These are phyloP conservation scores for Xylaria grammica DNA, from an alignment of 495 filamentous ascomycete species.

Conservation along the genomic window DNA sequence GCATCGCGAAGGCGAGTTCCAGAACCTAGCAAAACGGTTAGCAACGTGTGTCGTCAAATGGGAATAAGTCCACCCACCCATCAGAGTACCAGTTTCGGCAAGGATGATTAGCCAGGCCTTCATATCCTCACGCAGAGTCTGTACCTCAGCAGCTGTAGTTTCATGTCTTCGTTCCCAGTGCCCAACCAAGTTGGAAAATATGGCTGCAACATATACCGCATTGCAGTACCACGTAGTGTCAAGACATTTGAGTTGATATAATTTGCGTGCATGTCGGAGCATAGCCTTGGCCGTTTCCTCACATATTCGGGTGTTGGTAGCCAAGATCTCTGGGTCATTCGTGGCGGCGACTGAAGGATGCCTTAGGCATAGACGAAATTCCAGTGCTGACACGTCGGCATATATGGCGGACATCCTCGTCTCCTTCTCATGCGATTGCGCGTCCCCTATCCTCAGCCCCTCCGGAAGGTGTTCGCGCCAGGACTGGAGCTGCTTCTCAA, in stretches of 20 bases:
- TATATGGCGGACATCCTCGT: conserved; percentile 58
- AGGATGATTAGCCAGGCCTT: conserved; percentile 70
- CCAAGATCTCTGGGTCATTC: conserved; percentile 61
- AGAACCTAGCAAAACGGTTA: conserved; percentile 27
- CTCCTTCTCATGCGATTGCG: conserved; percentile 54
- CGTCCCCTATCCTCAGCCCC: conserved; percentile 48
- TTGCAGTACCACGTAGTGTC: conserved; percentile 82
- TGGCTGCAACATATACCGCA: conserved; percentile 72
- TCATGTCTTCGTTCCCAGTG: conserved; percentile 67
- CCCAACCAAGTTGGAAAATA: conserved; percentile 73
- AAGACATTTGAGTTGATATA: conserved; percentile 68
- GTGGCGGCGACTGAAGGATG: conserved; percentile 75
- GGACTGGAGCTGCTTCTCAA: conserved; percentile 64
- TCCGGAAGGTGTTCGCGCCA: conserved; percentile 64
- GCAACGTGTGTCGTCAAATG: conserved; percentile 10
- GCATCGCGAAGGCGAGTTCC: conserved; percentile 47
- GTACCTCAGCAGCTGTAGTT: conserved; percentile 59
- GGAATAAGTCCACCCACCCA: conserved; percentile 55
- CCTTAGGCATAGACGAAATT: conserved; percentile 60
- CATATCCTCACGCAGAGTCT: conserved; percentile 68
- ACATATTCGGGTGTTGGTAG: conserved; percentile 70
- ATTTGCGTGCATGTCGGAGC: conserved; percentile 60
- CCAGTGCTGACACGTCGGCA: conserved; percentile 50
- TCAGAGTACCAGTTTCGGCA: conserved; percentile 63
- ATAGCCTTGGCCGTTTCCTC: conserved; percentile 68